Base-by-base conservation (phyloP, 139 green algal genomes). In the Pseudopediastrum boryanum region DNA sequence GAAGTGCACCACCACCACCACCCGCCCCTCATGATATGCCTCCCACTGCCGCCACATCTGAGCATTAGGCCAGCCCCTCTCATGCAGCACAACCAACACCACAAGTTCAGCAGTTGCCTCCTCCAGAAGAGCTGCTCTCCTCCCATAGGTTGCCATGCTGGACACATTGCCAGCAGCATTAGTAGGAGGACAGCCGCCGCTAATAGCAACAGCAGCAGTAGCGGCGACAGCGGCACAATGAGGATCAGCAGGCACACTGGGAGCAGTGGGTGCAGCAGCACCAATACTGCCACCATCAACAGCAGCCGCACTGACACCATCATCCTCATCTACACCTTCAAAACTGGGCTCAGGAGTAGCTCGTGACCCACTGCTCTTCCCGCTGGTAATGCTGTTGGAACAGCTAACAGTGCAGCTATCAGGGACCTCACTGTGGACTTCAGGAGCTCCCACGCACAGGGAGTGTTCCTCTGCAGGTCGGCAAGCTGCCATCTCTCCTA, bases 41-140 rank as follows among this genome's bases (percentile, higher is more conserved):
- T 81, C 64, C 76, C 76, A 82, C 2, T 4, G 29, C 64, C 48
- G 19, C 76, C 76, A 82, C 41, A 62, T 52, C 48, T 4, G 35
- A 50, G 62, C 64, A 41, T 52, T 27, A 8, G 64, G n/a, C 38
- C 62, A 56, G 4, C 76, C 76, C 12, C 16, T 42, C 21, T 82
- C 65, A 27, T 82, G 76, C 4, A 35, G 36, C 65, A 82, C 27
- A 64, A 82, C 25, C 31, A 80, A 44, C 59, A 80, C 74, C 10
- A 42, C 59, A 46, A 61, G 54, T 38, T 78, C 71, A 33, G 71
- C 71, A 35, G 29, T 68, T n/a, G n/a, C n/a, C n/a, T n/a, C n/a
- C n/a, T n/a, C n/a, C n/a, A n/a, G n/a, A n/a, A n/a, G n/a, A n/a
- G n/a, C n/a, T n/a, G n/a, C n/a, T n/a, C n/a, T n/a, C n/a, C n/a